A percentile compares a stretch with the other conserved stretches of the same genome.
These are phyloP conservation scores for Gossypium longicalyx DNA, from an alignment of 345 rosid species.

Conservation along the genomic window DNA sequence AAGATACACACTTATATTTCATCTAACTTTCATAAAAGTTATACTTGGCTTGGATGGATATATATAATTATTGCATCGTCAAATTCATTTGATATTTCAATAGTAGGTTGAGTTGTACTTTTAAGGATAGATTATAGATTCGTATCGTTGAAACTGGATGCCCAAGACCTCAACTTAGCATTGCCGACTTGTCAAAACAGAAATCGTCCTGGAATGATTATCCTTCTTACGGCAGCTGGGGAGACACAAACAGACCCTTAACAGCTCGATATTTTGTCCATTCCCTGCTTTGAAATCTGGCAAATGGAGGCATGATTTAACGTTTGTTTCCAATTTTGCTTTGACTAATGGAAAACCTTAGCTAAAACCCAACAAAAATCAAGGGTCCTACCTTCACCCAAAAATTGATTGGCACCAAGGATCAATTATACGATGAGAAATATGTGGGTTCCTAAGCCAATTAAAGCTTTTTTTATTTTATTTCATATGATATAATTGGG, in stretches of 20 bases:
- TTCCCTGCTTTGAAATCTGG: neutral
- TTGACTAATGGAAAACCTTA: neutral
- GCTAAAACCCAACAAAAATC: neutral
- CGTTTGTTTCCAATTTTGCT: neutral
- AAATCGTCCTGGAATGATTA: no score
- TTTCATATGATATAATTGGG: neutral
- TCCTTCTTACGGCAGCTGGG: neutral
- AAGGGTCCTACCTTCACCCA: slow-evolving; percentile 3
- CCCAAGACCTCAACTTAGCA: no score
- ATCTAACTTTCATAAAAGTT: no score
- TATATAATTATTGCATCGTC: no score
- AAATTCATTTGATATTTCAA: no score
- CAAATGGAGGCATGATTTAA: neutral
- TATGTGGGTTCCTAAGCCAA: slow-evolving; percentile 1
- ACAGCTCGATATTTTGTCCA: neutral
- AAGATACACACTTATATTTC: no score
- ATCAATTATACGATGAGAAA: slow-evolving; percentile 1
- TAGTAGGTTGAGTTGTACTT: no score
- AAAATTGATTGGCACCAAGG: neutral
- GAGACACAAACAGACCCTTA: neutral
- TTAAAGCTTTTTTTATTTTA: neutral
- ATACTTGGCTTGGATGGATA: no score
- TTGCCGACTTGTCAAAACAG: no score
- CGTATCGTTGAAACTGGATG: no score
- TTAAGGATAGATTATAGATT: no score